Conservation (phyloP, 169 alveolate genomes). For the Plasmodium ovale region DNA sequence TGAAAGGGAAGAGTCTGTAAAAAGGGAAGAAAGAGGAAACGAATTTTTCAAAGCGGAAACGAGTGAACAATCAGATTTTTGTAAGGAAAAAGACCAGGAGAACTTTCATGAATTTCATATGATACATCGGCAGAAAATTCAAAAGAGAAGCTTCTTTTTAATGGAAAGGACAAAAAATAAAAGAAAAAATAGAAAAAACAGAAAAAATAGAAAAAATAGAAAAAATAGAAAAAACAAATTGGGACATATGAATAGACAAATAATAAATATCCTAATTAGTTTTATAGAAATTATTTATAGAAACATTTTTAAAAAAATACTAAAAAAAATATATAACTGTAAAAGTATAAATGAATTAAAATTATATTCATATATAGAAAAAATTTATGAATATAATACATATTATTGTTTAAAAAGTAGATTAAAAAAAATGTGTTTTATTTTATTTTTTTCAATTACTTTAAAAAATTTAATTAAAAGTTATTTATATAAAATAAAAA, state of each 20-base stretch:
- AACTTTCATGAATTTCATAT: conserved; percentile 15
- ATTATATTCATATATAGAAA: conserved; percentile 56
- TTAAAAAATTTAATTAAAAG: conserved; percentile 69
- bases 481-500: conserved; percentile 65
- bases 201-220: not conserved
- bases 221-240: conserved; percentile 15
- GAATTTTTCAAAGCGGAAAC: not conserved
- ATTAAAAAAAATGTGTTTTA: conserved; percentile 55
- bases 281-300: conserved; percentile 47
- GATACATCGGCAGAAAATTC: conserved; percentile 19
- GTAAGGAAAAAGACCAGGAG: not conserved
- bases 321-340: conserved; percentile 42
- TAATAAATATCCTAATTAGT: conserved; percentile 20
- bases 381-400: conserved; percentile 36
- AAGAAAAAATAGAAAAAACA: conserved; percentile 1
- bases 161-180: not conserved
- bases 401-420: conserved; percentile 56
- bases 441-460: conserved; percentile 50
- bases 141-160: not conserved
- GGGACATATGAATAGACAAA: not conserved
- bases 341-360: conserved; percentile 64
- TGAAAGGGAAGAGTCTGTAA: not conserved
- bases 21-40: not conserved
- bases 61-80: not conserved
- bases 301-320: conserved; percentile 61